Base-by-base conservation (phyloP, 208 protist species). In the Vickermania ingenoplastis region DNA sequence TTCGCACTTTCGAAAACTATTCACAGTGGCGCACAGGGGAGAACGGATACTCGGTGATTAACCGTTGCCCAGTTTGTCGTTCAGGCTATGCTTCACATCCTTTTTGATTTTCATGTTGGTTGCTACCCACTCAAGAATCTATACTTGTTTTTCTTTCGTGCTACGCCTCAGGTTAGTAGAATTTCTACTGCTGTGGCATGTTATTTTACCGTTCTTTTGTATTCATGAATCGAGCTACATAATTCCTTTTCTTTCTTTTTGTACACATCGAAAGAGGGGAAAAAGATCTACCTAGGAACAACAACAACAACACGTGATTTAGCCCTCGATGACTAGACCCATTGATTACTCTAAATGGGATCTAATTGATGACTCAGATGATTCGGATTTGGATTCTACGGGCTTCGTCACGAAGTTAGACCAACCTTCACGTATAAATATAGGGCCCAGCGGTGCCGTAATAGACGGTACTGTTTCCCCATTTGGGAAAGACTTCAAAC, bases 331-430 rank as follows among this genome's bases (percentile, higher is more conserved):
- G 28, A 27, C 17, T 21, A 63, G 23, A 1, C 76, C 78, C 1
- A 89, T 92, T 53, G 85, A 92, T 55, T 92, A 92, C 71, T 89
- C 81, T 2, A 92, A 89, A 53, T 92, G 85, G 82, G 81, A 92
- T 45, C 74, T 69, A 48, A 50, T 92, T 4, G 61, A 67, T n/a
- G 63, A 69, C 36, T 80, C 68, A 7, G 24, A 59, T 24, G 14
- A 31, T 24, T 55, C 52, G 0, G 53, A 57, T 59, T 36, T 26
- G 5, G 23, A 22, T 14, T 22, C 7, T 53, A 36, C 13, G 25
- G 27, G 24, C 79, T 74, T 31, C 24, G 73, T 87, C 27, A 83
- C 77, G n/a, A 71, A 69, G 41, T 57, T 92, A 31, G n/a, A 73
- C 21, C 75, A 82, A 41, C 86, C 86, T 0, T 79, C 77, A n/a